Base-by-base conservation (phyloP, 75 land plant genomes). In the Adiantum capillusveneris region DNA sequence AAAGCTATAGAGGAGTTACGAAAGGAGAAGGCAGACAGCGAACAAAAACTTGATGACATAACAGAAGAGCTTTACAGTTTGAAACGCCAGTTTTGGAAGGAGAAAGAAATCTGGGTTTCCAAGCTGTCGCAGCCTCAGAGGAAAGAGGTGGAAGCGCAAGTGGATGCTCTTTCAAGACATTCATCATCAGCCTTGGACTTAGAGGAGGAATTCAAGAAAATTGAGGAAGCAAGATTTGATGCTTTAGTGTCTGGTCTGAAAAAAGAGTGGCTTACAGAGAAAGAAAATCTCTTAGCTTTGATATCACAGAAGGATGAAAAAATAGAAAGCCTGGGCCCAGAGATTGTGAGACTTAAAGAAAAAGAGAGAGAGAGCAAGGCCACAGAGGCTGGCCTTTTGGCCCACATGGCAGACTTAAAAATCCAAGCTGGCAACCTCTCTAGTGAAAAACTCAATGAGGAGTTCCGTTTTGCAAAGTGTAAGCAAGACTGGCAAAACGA, bases 41-140 rank as follows among this genome's bases (percentile, higher is more conserved):
- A 53, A 53, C 55, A 53, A 13, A 22, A 53, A 14, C 29, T 53
- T 1, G 55, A 53, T 5, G 28, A 24, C 6, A 53, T 5, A 53
- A 53, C 55, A 53, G 55, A 53, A 27, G 55, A 53, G 14, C 16
- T 53, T 6, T 53, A 53, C 28, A 53, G 55, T 53, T 53, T 53
- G 24, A 53, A 53, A 27, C 21, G 55, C 21, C 55, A 24, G 14
- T 25, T 53, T 53, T 53, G 55, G 55, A 53, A 53, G 24, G 55
- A 53, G 29, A 22, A 25, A 26, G 55, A 53, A 53, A 26, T 53
- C 14, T 53, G 55, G 55, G 28, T 53, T 5, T 53, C 55, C 6
- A 22, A 53, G 24, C 24, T 53, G 55, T 53, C 55, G 2, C 51
- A 48, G 18, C 51, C 51, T 16, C 51, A 48, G 51, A 53, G 25